A percentile compares a stretch with the other conserved stretches of the same genome.
Conservation (phyloP, 176 grass and related monocot species). For the Phragmites australis region DNA sequence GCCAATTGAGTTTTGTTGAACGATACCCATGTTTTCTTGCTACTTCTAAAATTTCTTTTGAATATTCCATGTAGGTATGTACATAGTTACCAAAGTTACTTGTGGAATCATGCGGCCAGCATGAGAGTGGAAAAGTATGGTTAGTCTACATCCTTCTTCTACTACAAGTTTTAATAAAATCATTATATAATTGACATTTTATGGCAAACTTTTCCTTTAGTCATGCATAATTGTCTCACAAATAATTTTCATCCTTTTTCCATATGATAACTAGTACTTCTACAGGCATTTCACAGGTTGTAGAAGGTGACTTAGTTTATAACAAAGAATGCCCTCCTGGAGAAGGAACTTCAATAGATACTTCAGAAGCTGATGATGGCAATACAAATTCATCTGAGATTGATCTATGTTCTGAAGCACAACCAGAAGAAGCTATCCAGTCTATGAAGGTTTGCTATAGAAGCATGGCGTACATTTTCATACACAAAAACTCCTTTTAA, state of each 20-base stretch:
- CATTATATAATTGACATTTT: conserved; percentile 32
- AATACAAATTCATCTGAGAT: conserved; percentile 50
- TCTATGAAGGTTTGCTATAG: conserved; percentile 68
- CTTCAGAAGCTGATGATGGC: conserved; percentile 52
- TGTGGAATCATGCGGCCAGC: conserved; percentile 98
- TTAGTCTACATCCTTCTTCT: conserved; percentile 49
- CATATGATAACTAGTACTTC: conserved; percentile 32
- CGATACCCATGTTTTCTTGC: neutral
- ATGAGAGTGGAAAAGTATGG: conserved; percentile 95
- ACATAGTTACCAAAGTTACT: conserved; percentile 96
- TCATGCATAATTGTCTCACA: neutral
- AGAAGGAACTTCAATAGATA: conserved; percentile 47
- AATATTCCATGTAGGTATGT: conserved; percentile 69
- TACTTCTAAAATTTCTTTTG: conserved; percentile 8
- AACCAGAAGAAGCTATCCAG: conserved; percentile 75
- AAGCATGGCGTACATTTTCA: neutral
- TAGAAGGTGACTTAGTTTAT: conserved; percentile 87
- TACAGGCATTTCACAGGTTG: conserved; percentile 81
- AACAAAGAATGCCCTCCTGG: conserved; percentile 61
- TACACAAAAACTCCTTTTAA: neutral
- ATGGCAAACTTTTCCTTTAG: neutral
- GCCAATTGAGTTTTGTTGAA: conserved; percentile 3
- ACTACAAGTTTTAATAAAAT: conserved; percentile 26
- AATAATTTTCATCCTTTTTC: neutral
- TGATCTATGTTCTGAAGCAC: conserved; percentile 60